Conservation (phyloP, 148 eudicot species). For the Persicaria maculosa region DNA sequence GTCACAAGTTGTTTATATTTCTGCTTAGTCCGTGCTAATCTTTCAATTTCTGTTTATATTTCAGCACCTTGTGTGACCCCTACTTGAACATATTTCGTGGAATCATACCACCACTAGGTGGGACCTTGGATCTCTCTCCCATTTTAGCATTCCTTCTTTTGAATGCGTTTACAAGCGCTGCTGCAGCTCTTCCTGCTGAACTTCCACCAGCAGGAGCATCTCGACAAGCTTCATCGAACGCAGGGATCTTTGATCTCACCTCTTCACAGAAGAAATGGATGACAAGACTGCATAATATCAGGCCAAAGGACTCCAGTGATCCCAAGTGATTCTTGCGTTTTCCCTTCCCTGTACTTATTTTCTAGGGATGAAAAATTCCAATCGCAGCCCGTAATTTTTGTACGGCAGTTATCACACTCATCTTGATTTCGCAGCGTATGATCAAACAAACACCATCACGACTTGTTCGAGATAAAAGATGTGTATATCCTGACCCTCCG, state of each 20-base stretch:
- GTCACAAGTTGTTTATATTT: neutral
- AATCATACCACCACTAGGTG: constrained; percentile 89
- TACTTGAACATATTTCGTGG: constrained; percentile 97
- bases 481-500: no score
- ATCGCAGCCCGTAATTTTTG: no score
- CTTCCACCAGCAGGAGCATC: constrained; percentile 46
- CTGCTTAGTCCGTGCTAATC: neutral
- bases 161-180: constrained; percentile 77
- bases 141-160: constrained; percentile 85
- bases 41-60: neutral
- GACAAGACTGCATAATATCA: constrained; percentile 39
- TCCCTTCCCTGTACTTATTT: neutral
- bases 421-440: no score
- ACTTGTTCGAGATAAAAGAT: no score
- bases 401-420: no score
- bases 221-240: constrained; percentile 19
- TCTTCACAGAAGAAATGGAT: constrained; percentile 62
- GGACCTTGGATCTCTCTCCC: constrained; percentile 90
- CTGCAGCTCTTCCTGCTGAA: constrained; percentile 95
- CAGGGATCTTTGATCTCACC: constrained; percentile 32
- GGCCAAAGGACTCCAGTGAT: constrained; percentile 14
- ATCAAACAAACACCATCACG: no score
- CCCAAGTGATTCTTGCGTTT: neutral
- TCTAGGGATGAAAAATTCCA: no score
- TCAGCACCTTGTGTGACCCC: constrained; percentile 96